Base-by-base conservation (phyloP, 257 asterid genomes). In the Euphrasia confusa region DNA sequence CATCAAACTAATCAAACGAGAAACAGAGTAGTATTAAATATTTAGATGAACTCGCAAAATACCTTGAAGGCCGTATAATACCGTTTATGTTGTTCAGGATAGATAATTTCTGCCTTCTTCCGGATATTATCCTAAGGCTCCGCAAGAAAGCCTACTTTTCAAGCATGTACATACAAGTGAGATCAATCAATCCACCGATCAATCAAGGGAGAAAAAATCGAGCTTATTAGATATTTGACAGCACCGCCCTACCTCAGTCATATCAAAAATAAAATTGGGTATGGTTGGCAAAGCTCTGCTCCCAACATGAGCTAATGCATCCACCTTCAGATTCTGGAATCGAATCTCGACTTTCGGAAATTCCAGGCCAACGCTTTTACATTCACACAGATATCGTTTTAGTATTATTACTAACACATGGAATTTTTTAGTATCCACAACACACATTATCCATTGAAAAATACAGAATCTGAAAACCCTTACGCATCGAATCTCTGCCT, bases 401-500 rank as follows among this genome's bases (percentile, higher is more conserved):
- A 50, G 63, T 56, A 66, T 7, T 24, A 21, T 21, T 21, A 54
- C 58, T 14, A 59, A 54, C 67, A 58, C 47, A 50, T 7, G 18
- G 33, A 66, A 21, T 21, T 21, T 14, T 50, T 50, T 3, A 15
- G 10, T 47, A 8, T 5, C 13, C 14, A 12, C 4, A 10, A 13
- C 14, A 44, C 24, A 40, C 24, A 26, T 21, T 39, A 54, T 14
- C 37, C 24, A 24, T 21, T 21, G 24, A 42, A 42, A 40, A 15
- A 27, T 21, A 64, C 63, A 69, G 40, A 67, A 71, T 44, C 13
- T 32, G 7, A 5, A 30, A 54, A 67, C 28, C 69, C 97, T 83
- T 80, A 89, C 97, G 72, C 81, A 63, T 84, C 90, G 60, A 89
- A 89, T 89, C 97, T 81, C 71, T 65, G 75, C 79, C 89, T 83